A percentile compares a stretch with the other conserved stretches of the same genome.
Conservation (phyloP, 2,329 filamentous ascomycete species). For the Colletotrichum musicola region DNA sequence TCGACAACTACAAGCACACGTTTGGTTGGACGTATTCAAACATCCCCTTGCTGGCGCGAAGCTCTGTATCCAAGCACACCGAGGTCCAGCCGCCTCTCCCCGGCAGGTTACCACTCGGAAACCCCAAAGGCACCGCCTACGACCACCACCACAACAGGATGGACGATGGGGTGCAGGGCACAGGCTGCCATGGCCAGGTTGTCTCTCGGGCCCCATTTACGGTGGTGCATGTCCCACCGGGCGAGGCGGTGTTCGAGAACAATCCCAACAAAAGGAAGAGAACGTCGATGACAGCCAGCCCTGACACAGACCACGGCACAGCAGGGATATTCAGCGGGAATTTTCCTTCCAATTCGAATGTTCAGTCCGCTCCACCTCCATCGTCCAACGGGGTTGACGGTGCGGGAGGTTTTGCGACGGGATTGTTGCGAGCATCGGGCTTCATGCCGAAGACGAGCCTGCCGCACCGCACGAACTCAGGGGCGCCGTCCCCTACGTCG, state of each 20-base stretch:
- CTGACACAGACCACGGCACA: neutral
- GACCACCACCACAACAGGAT: neutral
- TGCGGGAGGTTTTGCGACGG: constrained; percentile 18
- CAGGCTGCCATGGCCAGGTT: neutral
- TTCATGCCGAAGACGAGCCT: constrained; percentile 12
- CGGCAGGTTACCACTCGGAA: constrained; percentile 56
- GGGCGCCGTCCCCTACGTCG: constrained; percentile 19
- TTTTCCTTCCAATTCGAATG: neutral
- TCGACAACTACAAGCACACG: constrained; percentile 49
- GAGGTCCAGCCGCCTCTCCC: constrained; percentile 57
- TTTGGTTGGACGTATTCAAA: constrained; percentile 49
- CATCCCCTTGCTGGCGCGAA: constrained; percentile 64
- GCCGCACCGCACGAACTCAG: constrained; percentile 28
- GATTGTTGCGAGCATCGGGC: constrained; percentile 18
- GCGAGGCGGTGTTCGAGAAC: neutral
- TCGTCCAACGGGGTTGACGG: constrained; percentile 1
- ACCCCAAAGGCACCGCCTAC: constrained; percentile 35
- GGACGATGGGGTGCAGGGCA: neutral
- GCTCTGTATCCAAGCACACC: constrained; percentile 56
- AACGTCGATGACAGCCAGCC: constrained; percentile 22
- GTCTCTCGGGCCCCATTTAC: neutral
- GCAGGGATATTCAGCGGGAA: constrained; percentile 3
- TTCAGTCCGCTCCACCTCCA: neutral
- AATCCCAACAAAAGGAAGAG: constrained; percentile 42
- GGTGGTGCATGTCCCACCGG: neutral